Evolutionary conservation across 495 filamentous ascomycete species (phyloP), one percentile per base, ranked within the genome.

Genomic region (Penicillium tannophilum): DNA sequence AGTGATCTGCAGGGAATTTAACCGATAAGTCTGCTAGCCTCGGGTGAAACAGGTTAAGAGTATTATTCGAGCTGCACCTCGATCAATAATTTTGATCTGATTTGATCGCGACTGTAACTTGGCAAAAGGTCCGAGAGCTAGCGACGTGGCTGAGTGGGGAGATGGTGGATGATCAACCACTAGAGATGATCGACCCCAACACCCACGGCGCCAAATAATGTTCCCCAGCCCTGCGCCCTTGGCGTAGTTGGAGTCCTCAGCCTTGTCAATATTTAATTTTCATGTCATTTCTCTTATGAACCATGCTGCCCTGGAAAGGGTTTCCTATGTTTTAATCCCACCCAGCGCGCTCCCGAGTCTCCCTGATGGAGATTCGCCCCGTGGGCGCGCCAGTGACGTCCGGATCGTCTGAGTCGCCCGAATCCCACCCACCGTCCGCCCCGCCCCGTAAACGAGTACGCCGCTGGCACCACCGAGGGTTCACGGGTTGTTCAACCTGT

Each of bases 361-460:
- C 55, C 65, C 53, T 44, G 60, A 72, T 75, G 72, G 69, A 72
- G 62, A 68, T 69, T 63, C 71, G 55, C 57, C 67, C 61, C n/a
- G 60, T 65, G 48, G 63, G 60, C 53, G 63, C 64, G 45, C 63
- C 64, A 59, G 56, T 66, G 52, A 64, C 49, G 53, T 41, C 50
- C 50, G 43, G 39, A 36, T 59, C 54, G 59, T 43, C 46, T 14
- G 47, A 59, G 24, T 59, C 52, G 8, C 60, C 64, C 44, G 56
- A 62, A 28, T 61, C 59, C 62, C 52, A 52, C 58, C 45, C 31
- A 41, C 45, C 30, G 33, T 12, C 51, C n/a, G 52, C 30, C 58
- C 51, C 74, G 65, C 61, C 80, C 64, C 56, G 74, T 65, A 67
- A 73, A 62, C 55, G 82, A 76, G 55, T 78, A 71, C 55, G 77